Base-by-base conservation (phyloP, 257 asterid genomes). In the Plantago major region DNA sequence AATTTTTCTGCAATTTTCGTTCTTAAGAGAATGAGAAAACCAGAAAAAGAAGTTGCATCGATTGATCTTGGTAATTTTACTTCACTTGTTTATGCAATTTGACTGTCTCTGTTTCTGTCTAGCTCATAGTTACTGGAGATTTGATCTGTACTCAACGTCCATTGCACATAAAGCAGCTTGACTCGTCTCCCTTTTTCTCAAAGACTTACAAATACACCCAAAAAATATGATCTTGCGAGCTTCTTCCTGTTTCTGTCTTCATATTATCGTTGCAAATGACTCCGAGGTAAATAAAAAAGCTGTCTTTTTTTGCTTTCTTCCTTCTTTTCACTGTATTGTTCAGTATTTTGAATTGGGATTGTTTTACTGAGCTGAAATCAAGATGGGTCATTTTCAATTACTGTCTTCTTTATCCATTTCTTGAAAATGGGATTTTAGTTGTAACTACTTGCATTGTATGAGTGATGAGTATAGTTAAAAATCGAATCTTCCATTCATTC, bases 161-260 rank as follows among this genome's bases (percentile, higher is more conserved):
- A 7, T 18, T 19, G 7, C 43, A 60, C 53, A 60, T 60, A 60
- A 60, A 60, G 64, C 42, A 11, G 49, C 49, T 33, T 55, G 5
- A 11, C n/a, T 22, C 18, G 59, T 30, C 9, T 55, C 44, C 38
- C 46, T 50, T 11, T 16, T 3, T 40, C 42, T 22, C 11, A 11
- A 22, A 22, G 26, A 22, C 26, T 22, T 22, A 22, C 26, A 22
- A 22, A 19, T n/a, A 0, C 42, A 53, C 16, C 40, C 19, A 56
- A 17, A 22, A 22, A 22, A 22, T 1, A 56, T 56, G 44, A 56
- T 44, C 17, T 45, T 22, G 43, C 64, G n/a, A 51, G 22, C 38
- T 60, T 7, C 16, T 60, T 38, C 45, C 16, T 57, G 46, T 56
- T 69, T 46, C 38, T 69, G n/a, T 47, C 17, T 43, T 30, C 28